A percentile compares a stretch with the other conserved stretches of the same genome.
Conservation (phyloP, 2,329 filamentous ascomycete genomes). For the Berkeleyomyces rouxiae region DNA sequence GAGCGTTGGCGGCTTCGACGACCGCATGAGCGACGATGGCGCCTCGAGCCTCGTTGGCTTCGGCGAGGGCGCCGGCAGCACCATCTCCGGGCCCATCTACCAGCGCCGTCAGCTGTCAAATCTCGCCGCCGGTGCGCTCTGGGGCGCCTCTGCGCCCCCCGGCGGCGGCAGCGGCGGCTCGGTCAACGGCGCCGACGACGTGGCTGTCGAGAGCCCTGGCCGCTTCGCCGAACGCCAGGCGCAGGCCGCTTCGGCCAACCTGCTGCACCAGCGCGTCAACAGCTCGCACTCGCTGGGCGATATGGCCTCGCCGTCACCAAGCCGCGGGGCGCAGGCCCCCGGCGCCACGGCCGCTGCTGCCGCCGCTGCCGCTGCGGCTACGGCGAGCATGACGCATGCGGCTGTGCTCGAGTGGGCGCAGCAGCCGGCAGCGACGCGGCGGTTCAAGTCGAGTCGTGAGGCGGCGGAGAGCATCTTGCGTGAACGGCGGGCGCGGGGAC, state of each 20-base stretch:
- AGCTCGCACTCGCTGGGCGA: slow-evolving; percentile 10
- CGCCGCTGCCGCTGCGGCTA: neutral
- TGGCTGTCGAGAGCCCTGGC: neutral
- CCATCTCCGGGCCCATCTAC: slow-evolving; percentile 64
- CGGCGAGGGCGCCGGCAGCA: slow-evolving; percentile 77
- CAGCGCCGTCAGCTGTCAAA: slow-evolving; percentile 26
- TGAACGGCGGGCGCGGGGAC: slow-evolving; percentile 5
- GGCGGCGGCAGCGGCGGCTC: neutral
- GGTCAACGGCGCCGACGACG: neutral
- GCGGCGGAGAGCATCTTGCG: slow-evolving; percentile 12
- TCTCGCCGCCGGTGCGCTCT: neutral
- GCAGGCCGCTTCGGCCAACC: neutral
- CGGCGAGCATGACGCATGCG: slow-evolving; percentile 6
- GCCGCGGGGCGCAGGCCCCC: neutral
- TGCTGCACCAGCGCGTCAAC: slow-evolving; percentile 8
- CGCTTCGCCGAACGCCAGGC: neutral
- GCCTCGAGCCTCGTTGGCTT: slow-evolving; percentile 77
- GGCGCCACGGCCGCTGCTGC: neutral
- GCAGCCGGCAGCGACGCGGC: slow-evolving; percentile 11
- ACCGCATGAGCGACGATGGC: slow-evolving; percentile 74
- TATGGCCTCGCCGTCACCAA: neutral
- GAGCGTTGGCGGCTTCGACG: slow-evolving; percentile 36
- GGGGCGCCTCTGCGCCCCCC: neutral
- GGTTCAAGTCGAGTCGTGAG: slow-evolving; percentile 11
- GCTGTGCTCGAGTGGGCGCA: slow-evolving; percentile 11